Conservation (phyloP, 805 yeast species). For the Candida cerambycidarum region DNA sequence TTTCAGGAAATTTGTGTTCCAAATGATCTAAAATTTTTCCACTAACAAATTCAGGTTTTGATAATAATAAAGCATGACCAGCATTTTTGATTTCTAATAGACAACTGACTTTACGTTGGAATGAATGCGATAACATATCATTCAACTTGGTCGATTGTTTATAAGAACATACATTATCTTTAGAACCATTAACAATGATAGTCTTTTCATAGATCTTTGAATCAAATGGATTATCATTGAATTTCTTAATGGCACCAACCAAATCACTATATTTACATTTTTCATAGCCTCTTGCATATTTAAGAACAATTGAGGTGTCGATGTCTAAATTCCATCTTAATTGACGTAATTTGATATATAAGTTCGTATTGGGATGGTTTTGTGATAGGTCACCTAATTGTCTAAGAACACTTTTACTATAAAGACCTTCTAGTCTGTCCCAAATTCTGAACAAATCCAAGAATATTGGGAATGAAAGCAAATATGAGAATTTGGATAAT, state of each 20-base stretch:
- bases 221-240: slow-evolving; percentile 33
- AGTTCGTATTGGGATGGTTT: slow-evolving; percentile 11
- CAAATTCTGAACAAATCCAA: slow-evolving; percentile 55
- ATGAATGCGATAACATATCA: slow-evolving; percentile 22
- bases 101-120: slow-evolving; percentile 28
- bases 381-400: slow-evolving; percentile 38
- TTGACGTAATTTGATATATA: slow-evolving; percentile 53
- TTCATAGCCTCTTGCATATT: slow-evolving; percentile 52
- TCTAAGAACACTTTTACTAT: slow-evolving; percentile 58
- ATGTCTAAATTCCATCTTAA: slow-evolving; percentile 72
- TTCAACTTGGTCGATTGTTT: slow-evolving; percentile 30
- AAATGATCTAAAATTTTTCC: slow-evolving; percentile 62
- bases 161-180: slow-evolving; percentile 57
- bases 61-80: slow-evolving; percentile 65
- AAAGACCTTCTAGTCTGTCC: slow-evolving; percentile 64
- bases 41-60: slow-evolving; percentile 62
- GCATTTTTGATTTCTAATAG: slow-evolving; percentile 45
- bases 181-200: slow-evolving; percentile 57
- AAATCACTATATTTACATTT: slow-evolving; percentile 47
- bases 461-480: slow-evolving; percentile 39
- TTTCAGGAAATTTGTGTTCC: slow-evolving; percentile 44
- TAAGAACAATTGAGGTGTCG: slow-evolving; percentile 51
- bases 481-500: slow-evolving; percentile 25
- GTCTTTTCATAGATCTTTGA: slow-evolving; percentile 40
- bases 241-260: slow-evolving; percentile 33